Conservation (phyloP, 805 yeast genomes). For the Lachancea meyersii region DNA sequence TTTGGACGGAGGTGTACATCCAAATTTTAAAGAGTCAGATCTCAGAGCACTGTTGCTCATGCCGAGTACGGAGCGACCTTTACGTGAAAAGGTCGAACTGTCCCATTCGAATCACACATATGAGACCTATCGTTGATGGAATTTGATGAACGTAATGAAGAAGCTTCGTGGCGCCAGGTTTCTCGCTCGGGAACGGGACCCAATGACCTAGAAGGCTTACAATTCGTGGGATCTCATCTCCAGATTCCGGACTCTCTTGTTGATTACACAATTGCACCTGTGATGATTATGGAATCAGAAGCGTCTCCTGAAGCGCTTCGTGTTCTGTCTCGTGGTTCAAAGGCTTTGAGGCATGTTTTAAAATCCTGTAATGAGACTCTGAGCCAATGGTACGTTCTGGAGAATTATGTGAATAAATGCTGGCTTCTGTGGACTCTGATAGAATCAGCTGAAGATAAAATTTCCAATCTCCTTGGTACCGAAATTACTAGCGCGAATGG, state of each 20-base stretch:
- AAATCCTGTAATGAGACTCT: background rate
- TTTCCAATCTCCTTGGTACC: background rate
- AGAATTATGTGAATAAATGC: conserved; percentile 17
- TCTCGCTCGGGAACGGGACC: background rate
- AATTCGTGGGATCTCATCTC: background rate
- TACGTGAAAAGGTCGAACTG: background rate
- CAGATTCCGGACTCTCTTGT: background rate
- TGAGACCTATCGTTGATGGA: background rate
- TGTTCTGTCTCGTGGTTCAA: background rate
- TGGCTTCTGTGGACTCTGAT: conserved; percentile 18
- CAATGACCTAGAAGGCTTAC: background rate
- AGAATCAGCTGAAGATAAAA: background rate
- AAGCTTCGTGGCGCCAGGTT: background rate
- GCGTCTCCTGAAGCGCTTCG: conserved; percentile 8
- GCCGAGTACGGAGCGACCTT: too few species aligned
- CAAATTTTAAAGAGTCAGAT: background rate
- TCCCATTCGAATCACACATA: background rate
- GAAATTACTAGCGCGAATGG: background rate
- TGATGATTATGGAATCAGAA: background rate
- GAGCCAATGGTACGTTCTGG: conserved; percentile 12
- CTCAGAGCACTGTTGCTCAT: too few species aligned
- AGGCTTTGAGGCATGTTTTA: conserved; percentile 1
- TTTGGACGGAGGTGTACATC: background rate
- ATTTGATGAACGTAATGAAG: background rate
- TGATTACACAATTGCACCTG: background rate